These are phyloP conservation scores for Leucosporidium creatinivorum DNA, from an alignment of 768 basidiomycete genomes.

Conservation along the genomic window DNA sequence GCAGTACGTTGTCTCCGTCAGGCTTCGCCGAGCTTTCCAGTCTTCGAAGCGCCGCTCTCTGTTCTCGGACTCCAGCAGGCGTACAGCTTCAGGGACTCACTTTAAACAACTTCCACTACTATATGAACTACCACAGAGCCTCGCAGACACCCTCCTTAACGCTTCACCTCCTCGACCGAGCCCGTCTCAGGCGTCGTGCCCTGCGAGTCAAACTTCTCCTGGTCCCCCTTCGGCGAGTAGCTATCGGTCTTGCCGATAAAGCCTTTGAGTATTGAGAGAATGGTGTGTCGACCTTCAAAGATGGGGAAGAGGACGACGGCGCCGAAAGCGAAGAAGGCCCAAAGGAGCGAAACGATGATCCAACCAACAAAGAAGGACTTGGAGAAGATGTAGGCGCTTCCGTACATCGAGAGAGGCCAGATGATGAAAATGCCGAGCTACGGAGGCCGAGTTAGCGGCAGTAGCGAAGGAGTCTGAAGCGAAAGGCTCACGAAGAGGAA, in stretches of 20 bases:
- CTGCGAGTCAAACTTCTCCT: too few relatives aligned
- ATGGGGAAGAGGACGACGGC: not conserved
- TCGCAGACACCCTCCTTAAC: too few relatives aligned
- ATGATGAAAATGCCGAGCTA: not conserved
- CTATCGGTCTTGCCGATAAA: not conserved
- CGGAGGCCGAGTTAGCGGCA: too few relatives aligned
- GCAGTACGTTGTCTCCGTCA: too few relatives aligned
- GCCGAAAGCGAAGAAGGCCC: not conserved
- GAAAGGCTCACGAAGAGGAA: conserved; percentile 3
- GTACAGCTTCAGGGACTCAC: too few relatives aligned
- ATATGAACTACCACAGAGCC: too few relatives aligned
- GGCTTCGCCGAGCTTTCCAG: too few relatives aligned
- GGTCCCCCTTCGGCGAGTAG: not conserved
- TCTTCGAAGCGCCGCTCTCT: too few relatives aligned
- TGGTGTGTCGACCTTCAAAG: not conserved
- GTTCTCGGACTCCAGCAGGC: too few relatives aligned
- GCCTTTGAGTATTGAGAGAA: not conserved
- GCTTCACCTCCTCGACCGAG: too few relatives aligned
- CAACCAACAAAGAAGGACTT: not conserved
- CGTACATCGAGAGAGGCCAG: conserved; percentile 17
- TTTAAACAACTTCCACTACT: too few relatives aligned
- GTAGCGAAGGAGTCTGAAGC: not conserved
- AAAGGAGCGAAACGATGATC: not conserved
- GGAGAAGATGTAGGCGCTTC: conserved; percentile 12
- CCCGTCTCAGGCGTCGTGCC: too few relatives aligned